phyloP scores from a whole-genome alignment of 495 filamentous ascomycete genomes.

The Xylaria intraflava region DNA sequence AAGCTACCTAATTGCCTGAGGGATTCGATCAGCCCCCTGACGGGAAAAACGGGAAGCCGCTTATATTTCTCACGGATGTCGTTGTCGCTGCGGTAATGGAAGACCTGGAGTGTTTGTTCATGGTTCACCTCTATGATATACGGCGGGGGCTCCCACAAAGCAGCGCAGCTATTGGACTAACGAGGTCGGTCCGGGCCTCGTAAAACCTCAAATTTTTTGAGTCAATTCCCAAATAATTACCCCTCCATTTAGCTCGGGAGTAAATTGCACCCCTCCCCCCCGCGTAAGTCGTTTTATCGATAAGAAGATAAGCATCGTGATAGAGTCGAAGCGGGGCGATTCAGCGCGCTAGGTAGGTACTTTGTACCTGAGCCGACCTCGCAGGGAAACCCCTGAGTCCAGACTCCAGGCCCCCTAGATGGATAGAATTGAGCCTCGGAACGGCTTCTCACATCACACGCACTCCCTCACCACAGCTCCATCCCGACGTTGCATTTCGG shows the following conservation, averaged over 20 bases:
- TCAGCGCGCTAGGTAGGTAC: background rate
- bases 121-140: background rate
- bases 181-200: slow-evolving; percentile 6
- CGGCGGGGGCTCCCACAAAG: background rate
- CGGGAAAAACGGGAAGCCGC: too few species aligned
- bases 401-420: background rate
- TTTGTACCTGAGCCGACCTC: background rate
- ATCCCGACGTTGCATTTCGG: background rate
- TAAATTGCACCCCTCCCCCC: background rate
- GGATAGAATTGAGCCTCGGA: slow-evolving; percentile 8
- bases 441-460: background rate
- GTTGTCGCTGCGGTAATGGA: background rate
- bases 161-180: background rate
- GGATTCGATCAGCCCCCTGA: background rate
- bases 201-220: slow-evolving; percentile 15
- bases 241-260: slow-evolving; percentile 4
- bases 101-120: background rate
- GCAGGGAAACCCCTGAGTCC: slow-evolving; percentile 5
- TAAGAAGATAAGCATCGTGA: slow-evolving; percentile 5
- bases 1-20: background rate
- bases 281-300: slow-evolving; percentile 4
- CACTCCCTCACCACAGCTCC: background rate
- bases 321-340: background rate
- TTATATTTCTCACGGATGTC: too few species aligned
- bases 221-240: background rate